Conservation (phyloP, 2,329 filamentous ascomycete genomes). For the Drechslerella coelobrocha region DNA sequence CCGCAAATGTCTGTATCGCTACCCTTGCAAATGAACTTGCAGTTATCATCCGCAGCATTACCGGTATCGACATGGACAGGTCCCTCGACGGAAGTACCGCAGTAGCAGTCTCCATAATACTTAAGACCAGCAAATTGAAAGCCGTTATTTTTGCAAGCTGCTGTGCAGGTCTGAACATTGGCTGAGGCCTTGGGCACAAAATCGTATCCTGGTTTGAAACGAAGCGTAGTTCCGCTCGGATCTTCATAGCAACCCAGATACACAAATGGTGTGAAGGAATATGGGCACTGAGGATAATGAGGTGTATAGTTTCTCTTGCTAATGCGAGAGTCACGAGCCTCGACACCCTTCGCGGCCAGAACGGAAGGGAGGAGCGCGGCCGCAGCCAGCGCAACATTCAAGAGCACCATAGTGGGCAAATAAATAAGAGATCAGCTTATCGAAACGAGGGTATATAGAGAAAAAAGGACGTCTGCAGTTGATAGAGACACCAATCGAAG, state of each 20-base stretch:
- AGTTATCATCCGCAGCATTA: conserved; percentile 14
- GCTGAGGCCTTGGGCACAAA: too few species aligned
- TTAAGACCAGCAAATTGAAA: conserved; percentile 41
- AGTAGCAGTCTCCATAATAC: conserved; percentile 37
- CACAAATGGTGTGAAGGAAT: conserved; percentile 14
- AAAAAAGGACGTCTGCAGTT: conserved; percentile 10
- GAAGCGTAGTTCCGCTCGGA: conserved; percentile 27
- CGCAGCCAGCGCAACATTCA: conserved; percentile 24
- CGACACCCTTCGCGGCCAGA: conserved; percentile 16
- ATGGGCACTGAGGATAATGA: conserved; percentile 43
- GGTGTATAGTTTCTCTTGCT: conserved; percentile 40
- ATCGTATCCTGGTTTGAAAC: too few species aligned
- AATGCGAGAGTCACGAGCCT: conserved; percentile 3
- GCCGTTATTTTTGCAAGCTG: conserved; percentile 46
- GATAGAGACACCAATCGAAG: conserved; percentile 6
- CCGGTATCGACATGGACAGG: conserved; percentile 19
- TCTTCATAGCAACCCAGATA: conserved; percentile 34
- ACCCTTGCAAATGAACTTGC: conserved; percentile 28
- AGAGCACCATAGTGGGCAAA: conserved; percentile 25
- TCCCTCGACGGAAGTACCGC: conserved; percentile 26
- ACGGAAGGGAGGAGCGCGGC: conserved; percentile 34
- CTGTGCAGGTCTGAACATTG: conserved; percentile 43
- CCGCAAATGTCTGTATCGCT: conserved; percentile 23
- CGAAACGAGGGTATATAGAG: conserved; percentile 25
- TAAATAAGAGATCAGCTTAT: neutral